phyloP scores from a whole-genome alignment of 345 rosid species.

The Eucalyptus fibrosa region DNA sequence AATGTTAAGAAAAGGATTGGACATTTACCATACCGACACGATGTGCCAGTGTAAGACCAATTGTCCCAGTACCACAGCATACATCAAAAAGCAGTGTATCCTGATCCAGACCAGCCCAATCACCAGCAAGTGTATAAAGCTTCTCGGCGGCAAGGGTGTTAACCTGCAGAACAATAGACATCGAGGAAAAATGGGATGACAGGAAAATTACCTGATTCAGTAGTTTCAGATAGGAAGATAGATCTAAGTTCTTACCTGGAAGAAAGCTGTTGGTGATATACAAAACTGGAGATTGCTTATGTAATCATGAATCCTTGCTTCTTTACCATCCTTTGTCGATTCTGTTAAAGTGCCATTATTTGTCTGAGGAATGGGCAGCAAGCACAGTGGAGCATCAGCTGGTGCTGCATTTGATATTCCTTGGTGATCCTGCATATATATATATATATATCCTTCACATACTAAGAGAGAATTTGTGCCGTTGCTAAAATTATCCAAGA shows the following conservation, averaged over 20 bases:
- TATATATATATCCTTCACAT: neutral
- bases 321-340: constrained; percentile 13
- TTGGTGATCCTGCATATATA: constrained; percentile 56
- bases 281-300: constrained; percentile 66
- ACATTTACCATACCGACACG: constrained; percentile 86
- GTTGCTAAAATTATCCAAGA: neutral
- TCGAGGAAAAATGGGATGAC: neutral
- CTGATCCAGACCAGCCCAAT: constrained; percentile 87
- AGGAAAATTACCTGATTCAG: neutral
- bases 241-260: constrained; percentile 41
- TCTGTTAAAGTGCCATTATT: constrained; percentile 16
- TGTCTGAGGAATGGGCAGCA: constrained; percentile 23
- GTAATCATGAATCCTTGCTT: constrained; percentile 81
- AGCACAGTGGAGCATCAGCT: constrained; percentile 62
- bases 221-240: neutral
- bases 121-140: constrained; percentile 89
- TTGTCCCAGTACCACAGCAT: constrained; percentile 97
- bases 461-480: neutral
- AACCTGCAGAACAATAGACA: constrained; percentile 35
- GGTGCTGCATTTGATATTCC: constrained; percentile 96
- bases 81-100: constrained; percentile 84
- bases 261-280: constrained; percentile 94
- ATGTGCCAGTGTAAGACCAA: constrained; percentile 84
- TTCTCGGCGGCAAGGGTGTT: constrained; percentile 95
- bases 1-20: constrained; percentile 3